Conservation (phyloP, 768 basidiomycete species). For the Cubamyces sp. region DNA sequence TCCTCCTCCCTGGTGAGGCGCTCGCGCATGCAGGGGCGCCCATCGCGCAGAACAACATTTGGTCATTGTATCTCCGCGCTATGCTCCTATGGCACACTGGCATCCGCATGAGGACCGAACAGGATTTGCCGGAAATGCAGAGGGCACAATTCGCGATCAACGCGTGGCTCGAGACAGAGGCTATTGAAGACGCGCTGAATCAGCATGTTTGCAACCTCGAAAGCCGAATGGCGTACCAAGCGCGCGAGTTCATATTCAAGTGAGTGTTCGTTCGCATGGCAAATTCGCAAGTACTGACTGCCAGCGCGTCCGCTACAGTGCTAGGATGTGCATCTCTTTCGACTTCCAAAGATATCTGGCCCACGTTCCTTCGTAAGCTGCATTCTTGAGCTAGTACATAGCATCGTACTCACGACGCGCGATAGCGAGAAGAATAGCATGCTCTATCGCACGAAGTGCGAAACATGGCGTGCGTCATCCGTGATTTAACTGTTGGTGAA, state of each 20-base stretch:
- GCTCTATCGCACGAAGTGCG: too few species aligned
- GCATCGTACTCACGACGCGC: too few species aligned
- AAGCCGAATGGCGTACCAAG: conserved; percentile 65
- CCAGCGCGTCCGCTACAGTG: too few species aligned
- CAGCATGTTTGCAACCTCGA: conserved; percentile 68
- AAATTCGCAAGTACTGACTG: conserved; percentile 33
- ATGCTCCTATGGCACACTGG: conserved; percentile 77
- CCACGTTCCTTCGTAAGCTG: too few species aligned
- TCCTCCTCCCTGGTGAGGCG: conserved; percentile 74
- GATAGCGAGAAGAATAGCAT: too few species aligned
- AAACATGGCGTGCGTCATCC: too few species aligned
- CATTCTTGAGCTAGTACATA: too few species aligned
- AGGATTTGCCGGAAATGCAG: conserved; percentile 46
- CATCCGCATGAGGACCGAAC: conserved; percentile 55
- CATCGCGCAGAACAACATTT: conserved; percentile 61
- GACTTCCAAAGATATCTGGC: too few species aligned
- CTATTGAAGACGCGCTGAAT: conserved; percentile 62
- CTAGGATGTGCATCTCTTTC: too few species aligned
- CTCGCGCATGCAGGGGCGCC: conserved; percentile 34
- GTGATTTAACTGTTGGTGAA: too few species aligned
- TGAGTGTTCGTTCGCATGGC: conserved; percentile 39
- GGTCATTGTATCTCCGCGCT: conserved; percentile 69
- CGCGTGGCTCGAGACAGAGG: conserved; percentile 73
- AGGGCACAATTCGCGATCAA: conserved; percentile 65
- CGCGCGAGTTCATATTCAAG: conserved; percentile 78